Evolutionary conservation across 2,329 filamentous ascomycete species (phyloP).

Genomic region (Dactylellina haptotyla): DNA sequence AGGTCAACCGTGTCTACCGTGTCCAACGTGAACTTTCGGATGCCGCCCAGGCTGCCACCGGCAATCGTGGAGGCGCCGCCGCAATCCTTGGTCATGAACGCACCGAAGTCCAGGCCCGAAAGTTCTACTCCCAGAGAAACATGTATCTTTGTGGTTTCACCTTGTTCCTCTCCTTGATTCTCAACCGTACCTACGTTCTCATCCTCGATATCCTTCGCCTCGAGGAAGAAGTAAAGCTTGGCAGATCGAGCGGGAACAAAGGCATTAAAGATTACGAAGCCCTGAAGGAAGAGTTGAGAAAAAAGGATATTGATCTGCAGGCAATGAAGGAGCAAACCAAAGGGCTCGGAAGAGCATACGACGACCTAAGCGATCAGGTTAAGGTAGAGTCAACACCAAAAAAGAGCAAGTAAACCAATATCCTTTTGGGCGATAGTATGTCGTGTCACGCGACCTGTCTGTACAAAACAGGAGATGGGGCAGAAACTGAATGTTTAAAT

Average conservation of each 20-base stretch:
- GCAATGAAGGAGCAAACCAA: slow-evolving; percentile 92
- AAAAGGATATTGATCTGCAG: slow-evolving; percentile 84
- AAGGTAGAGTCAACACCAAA: slow-evolving; percentile 68
- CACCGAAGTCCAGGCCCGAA: slow-evolving; percentile 97
- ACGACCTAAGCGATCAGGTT: slow-evolving; percentile 79
- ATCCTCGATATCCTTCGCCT: slow-evolving; percentile 91
- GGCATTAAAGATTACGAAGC: slow-evolving; percentile 68
- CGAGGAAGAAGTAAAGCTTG: slow-evolving; percentile 87
- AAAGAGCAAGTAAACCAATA: slow-evolving; percentile 65
- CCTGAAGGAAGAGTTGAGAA: slow-evolving; percentile 72
- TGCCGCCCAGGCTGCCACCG: slow-evolving; percentile 22
- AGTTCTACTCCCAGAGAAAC: slow-evolving; percentile 99
- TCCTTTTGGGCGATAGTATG: background rate
- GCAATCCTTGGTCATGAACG: slow-evolving; percentile 89
- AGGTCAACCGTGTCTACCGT: slow-evolving; percentile 83
- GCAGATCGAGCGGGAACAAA: slow-evolving; percentile 71
- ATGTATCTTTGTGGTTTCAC: slow-evolving; percentile 99
- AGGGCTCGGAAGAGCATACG: slow-evolving; percentile 84
- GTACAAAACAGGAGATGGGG: no score
- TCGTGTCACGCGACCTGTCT: no score
- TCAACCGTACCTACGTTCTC: slow-evolving; percentile 98
- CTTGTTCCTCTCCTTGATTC: slow-evolving; percentile 96
- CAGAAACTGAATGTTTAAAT: no score
- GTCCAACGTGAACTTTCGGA: slow-evolving; percentile 87
- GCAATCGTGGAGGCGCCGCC: slow-evolving; percentile 63